Conservation (phyloP, 495 filamentous ascomycete genomes). For the Podospora pseudocomata region DNA sequence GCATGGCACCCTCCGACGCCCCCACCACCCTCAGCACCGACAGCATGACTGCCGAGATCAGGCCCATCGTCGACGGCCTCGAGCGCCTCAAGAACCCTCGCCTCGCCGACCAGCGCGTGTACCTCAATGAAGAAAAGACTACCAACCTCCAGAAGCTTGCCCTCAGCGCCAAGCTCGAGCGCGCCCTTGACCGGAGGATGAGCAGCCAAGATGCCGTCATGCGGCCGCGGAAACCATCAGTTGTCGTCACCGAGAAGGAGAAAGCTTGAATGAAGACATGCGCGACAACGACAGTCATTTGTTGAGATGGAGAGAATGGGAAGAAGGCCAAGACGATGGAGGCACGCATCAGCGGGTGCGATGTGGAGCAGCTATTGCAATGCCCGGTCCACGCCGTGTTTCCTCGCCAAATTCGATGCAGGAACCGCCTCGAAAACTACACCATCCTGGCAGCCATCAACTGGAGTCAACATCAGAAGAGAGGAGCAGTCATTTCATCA, state of each 20-base stretch:
- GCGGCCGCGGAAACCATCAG: slow-evolving; percentile 50
- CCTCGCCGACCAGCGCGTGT: slow-evolving; percentile 78
- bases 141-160: slow-evolving; percentile 86
- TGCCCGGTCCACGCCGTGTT: background rate
- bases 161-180: slow-evolving; percentile 88
- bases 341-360: background rate
- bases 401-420: background rate
- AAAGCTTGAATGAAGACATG: slow-evolving; percentile 18
- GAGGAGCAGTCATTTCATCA: background rate
- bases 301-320: background rate
- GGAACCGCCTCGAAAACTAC: background rate
- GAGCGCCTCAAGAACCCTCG: slow-evolving; percentile 90
- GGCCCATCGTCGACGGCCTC: slow-evolving; percentile 74
- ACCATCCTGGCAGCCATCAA: background rate
- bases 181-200: slow-evolving; percentile 87
- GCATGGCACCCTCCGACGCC: slow-evolving; percentile 67
- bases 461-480: background rate
- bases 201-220: slow-evolving; percentile 87
- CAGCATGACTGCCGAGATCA: slow-evolving; percentile 69
- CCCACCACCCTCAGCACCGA: slow-evolving; percentile 56
- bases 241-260: slow-evolving; percentile 38
- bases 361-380: background rate
- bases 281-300: background rate
- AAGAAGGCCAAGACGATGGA: background rate
- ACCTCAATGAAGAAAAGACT: slow-evolving; percentile 74